These are phyloP conservation scores for Trichophyton benhamiae DNA, from an alignment of 2,329 filamentous ascomycete genomes.

Conservation along the genomic window DNA sequence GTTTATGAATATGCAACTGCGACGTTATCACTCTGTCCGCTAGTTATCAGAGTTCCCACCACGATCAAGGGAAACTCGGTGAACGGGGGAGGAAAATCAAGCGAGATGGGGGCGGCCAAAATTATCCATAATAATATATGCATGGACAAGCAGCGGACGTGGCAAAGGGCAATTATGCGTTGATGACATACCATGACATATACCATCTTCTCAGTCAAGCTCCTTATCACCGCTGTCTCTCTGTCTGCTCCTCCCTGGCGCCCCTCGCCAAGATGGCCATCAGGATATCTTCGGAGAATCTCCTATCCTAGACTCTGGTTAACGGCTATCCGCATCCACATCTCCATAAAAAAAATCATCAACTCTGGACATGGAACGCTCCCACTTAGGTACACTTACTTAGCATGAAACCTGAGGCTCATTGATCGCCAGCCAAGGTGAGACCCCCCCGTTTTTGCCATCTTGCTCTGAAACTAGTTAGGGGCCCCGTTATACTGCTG, in stretches of 20 bases:
- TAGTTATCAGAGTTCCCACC: background rate
- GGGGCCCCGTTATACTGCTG: background rate
- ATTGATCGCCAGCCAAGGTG: constrained; percentile 2
- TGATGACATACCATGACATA: background rate
- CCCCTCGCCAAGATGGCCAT: background rate
- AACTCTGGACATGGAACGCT: background rate
- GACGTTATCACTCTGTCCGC: background rate
- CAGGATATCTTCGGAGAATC: constrained; percentile 2
- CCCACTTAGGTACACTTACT: background rate
- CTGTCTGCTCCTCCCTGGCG: background rate
- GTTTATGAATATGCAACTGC: background rate
- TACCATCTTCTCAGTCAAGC: background rate
- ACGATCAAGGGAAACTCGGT: background rate
- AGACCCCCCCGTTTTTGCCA: background rate
- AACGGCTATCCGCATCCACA: background rate
- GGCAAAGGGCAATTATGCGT: background rate
- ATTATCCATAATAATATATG: background rate
- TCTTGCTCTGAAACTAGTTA: background rate
- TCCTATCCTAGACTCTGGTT: background rate
- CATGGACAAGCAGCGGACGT: background rate
- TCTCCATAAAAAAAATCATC: background rate
- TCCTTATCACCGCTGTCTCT: background rate
- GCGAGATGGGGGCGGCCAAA: background rate
- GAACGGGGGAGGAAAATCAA: background rate
- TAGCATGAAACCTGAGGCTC: constrained; percentile 1